Evolutionary conservation across 2,329 filamentous ascomycete genomes (phyloP), one percentile per base, ranked within the genome.

Genomic region (Neophaeococcomyces mojaviensis): DNA sequence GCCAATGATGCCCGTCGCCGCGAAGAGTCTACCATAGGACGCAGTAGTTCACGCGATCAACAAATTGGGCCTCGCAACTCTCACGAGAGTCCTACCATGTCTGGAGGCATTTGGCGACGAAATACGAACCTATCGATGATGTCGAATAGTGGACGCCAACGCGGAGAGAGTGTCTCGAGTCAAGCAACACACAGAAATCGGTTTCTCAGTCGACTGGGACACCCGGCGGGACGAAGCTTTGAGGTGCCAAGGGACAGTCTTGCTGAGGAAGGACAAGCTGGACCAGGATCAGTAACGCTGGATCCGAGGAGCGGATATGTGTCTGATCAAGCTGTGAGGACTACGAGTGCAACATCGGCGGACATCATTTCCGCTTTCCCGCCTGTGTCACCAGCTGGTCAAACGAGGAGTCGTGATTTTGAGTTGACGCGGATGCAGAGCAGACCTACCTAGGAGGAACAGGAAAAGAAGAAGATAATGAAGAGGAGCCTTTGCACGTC

Each of bases 181-280:
- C n/a, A 15, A 15, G 18, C 7, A 5, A 35, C n/a, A 5, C 33
- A 35, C 47, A 72, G 76, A 4, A 81, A 80, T 51, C 72, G 79
- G 2, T 82, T 84, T 65, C 79, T 84, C 62, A 66, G 71, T 31
- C 72, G 77, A 13, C 56, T 59, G 2, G 55, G 59, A 28, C 62
- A 61, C 12, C 24, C 24, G 5, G 10, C 24, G 5, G 19, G 39
- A 16, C 33, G 30, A 19, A 49, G 46, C 28, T 38, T 46, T 7
- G 52, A 55, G 30, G 40, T 30, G n/a, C 45, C 38, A n/a, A 46
- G 50, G 12, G 52, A 54, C 13, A 50, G 48, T 20, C 37, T 53
- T 3, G 47, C 47, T 10, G 52, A 55, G 19, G 50, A 52, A 39
- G 50, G 50, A 4, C 37, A 50, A 10, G 51, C 49, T 16, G 43